A percentile compares a stretch with the other conserved stretches of the same genome.
phyloP scores from a whole-genome alignment of 139 green algal genomes.

The Edaphochlamys debaryana region DNA sequence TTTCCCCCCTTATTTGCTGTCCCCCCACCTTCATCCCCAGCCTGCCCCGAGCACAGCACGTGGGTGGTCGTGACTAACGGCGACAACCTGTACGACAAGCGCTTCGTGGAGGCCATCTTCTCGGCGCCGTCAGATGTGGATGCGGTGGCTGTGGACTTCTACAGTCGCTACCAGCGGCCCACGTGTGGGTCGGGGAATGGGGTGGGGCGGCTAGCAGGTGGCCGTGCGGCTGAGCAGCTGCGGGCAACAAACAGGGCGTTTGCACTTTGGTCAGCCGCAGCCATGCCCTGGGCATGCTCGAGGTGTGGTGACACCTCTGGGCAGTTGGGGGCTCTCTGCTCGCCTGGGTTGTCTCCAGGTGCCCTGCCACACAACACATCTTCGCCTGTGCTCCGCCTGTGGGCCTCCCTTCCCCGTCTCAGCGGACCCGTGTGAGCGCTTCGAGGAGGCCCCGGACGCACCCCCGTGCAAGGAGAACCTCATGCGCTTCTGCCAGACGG shows the following conservation, averaged over 20 bases:
- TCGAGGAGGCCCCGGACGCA: slow-evolving; percentile 49
- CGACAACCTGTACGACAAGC: slow-evolving; percentile 81
- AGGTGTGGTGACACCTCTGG: no score
- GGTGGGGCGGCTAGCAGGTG: no score
- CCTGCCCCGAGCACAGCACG: slow-evolving; percentile 66
- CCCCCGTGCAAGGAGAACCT: slow-evolving; percentile 82
- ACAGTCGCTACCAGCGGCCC: slow-evolving; percentile 80
- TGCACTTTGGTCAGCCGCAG: no score
- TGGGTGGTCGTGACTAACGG: slow-evolving; percentile 89
- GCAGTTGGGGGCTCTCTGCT: no score
- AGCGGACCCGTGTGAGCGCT: slow-evolving; percentile 74
- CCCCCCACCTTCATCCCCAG: slow-evolving; percentile 37
- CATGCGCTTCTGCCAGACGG: slow-evolving; percentile 82
- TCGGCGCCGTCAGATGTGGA: slow-evolving; percentile 50
- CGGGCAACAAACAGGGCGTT: no score
- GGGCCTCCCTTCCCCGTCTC: background rate
- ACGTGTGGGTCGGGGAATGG: slow-evolving; percentile 63
- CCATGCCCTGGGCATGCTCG: no score
- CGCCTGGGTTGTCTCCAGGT: no score
- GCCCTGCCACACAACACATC: no score
- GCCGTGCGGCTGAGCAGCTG: no score
- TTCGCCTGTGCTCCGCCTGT: no score
- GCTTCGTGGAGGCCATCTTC: slow-evolving; percentile 60
- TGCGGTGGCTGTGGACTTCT: slow-evolving; percentile 84
- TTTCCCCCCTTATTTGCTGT: background rate